Evolutionary conservation across 331 rosid species (phyloP).

Genomic region (Pyrus hybrid): DNA sequence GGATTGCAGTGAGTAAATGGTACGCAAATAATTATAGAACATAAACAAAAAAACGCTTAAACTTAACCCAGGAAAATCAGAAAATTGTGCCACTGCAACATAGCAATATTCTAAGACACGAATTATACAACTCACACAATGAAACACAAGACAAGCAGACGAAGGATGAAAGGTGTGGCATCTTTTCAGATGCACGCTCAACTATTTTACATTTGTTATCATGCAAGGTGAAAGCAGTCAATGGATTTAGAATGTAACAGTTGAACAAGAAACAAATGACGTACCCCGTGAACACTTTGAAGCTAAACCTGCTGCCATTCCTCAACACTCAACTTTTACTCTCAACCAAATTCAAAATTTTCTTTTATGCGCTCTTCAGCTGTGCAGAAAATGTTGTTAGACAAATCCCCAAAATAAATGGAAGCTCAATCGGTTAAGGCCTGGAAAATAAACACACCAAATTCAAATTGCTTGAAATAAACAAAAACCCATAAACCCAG

Average conservation of each 20-base stretch:
- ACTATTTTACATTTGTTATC: neutral
- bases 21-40: neutral
- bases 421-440: too few relatives aligned
- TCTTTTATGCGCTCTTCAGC: neutral
- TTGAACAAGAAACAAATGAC: neutral
- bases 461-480: too few relatives aligned
- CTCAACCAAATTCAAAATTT: neutral
- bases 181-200: neutral
- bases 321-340: neutral
- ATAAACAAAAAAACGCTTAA: neutral
- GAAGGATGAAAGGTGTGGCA: neutral
- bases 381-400: neutral
- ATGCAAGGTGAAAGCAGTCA: neutral
- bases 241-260: neutral
- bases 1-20: neutral
- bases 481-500: too few relatives aligned
- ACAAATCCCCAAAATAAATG: neutral
- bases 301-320: conserved; percentile 28
- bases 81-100: neutral
- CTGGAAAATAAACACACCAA: too few relatives aligned
- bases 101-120: too few relatives aligned
- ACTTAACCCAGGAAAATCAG: neutral
- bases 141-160: neutral
- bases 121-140: too few relatives aligned
- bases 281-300: conserved; percentile 30